Evolutionary conservation across 495 filamentous ascomycete species (phyloP).

Genomic region (Saxophila tyrrhenica): DNA sequence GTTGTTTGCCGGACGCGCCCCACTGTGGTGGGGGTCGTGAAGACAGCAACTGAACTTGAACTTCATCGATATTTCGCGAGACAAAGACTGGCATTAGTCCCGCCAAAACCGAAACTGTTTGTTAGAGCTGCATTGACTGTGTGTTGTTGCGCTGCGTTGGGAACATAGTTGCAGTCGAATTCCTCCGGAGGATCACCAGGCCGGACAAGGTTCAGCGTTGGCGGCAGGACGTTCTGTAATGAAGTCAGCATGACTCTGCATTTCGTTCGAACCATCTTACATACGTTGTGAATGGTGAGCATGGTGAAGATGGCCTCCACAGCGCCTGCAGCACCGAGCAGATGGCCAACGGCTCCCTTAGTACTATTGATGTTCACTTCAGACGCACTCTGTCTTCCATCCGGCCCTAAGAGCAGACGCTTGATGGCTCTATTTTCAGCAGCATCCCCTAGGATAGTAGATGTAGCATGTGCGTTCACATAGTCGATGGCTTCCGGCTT

Average conservation of each 20-base stretch:
- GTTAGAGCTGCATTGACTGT: conserved; percentile 65
- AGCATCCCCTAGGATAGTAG: conserved; percentile 70
- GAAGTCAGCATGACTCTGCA: conserved; percentile 20
- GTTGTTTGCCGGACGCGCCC: too few relatives aligned
- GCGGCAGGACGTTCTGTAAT: conserved; percentile 62
- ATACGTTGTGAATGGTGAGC: conserved; percentile 62
- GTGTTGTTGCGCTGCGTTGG: conserved; percentile 55
- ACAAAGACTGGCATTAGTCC: conserved; percentile 85
- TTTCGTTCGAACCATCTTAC: too few relatives aligned
- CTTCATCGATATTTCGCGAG: conserved; percentile 44
- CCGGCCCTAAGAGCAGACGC: conserved; percentile 58
- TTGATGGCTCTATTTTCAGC: conserved; percentile 84
- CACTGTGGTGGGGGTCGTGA: too few relatives aligned
- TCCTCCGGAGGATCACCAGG: conserved; percentile 42
- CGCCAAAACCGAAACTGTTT: conserved; percentile 97
- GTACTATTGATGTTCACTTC: conserved; percentile 82
- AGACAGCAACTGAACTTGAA: too few relatives aligned
- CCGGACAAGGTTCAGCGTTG: conserved; percentile 73
- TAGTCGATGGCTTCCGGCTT: conserved; percentile 68
- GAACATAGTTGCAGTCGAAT: conserved; percentile 81
- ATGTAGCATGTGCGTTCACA: conserved; percentile 91
- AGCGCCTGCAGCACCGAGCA: conserved; percentile 82
- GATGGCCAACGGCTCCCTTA: conserved; percentile 86
- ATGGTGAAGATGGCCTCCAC: conserved; percentile 80
- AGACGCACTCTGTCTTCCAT: conserved; percentile 48